Conservation (phyloP, 2,329 filamentous ascomycete species). For the Pseudomassariella vexata region DNA sequence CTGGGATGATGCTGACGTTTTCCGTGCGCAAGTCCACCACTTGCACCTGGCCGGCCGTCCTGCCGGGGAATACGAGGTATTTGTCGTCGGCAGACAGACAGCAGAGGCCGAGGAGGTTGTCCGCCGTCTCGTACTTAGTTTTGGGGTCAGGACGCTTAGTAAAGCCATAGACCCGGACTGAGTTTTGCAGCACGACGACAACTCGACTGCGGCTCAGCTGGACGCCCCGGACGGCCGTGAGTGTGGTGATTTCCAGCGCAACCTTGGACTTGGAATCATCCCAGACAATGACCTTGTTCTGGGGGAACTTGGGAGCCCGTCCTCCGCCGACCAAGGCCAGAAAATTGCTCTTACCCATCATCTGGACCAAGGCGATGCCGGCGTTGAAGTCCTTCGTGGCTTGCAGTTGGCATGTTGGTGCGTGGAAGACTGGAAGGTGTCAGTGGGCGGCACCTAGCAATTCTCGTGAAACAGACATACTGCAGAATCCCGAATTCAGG, state of each 20-base stretch:
- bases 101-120: conserved; percentile 77
- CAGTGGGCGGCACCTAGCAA: conserved; percentile 13
- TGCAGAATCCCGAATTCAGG: conserved; percentile 77
- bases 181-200: conserved; percentile 75
- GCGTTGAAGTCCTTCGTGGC: conserved; percentile 61
- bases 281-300: conserved; percentile 92
- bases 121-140: conserved; percentile 75
- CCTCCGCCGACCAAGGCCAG: conserved; percentile 87
- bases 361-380: conserved; percentile 75
- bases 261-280: conserved; percentile 73
- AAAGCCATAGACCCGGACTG: conserved; percentile 75
- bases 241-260: conserved; percentile 72
- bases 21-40: conserved; percentile 71
- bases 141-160: conserved; percentile 64
- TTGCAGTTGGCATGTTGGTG: conserved; percentile 1
- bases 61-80: conserved; percentile 78
- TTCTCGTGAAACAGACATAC: conserved; percentile 40
- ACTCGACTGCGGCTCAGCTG: conserved; percentile 72
- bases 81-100: conserved; percentile 70
- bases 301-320: conserved; percentile 75
- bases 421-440: conserved; percentile 18
- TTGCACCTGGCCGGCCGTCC: conserved; percentile 82
- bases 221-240: conserved; percentile 74
- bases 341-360: conserved; percentile 84
- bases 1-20: conserved; percentile 89